Evolutionary conservation across 2,329 filamentous ascomycete species (phyloP), one percentile per base, ranked within the genome.

Genomic region (Nothophaeocryptopus gaeumannii): DNA sequence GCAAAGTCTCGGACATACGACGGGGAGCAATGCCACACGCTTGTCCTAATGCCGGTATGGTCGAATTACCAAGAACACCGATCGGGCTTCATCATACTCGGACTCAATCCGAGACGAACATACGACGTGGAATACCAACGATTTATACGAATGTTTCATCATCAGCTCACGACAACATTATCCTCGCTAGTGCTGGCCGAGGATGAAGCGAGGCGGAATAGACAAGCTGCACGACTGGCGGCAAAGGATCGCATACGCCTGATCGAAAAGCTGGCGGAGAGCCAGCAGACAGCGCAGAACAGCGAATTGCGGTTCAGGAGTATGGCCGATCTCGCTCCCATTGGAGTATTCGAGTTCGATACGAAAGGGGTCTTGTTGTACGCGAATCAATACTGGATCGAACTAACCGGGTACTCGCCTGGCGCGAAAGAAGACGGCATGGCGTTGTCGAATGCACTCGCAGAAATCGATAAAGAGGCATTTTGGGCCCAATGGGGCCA

Each of bases 341-440:
- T 72, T 10, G 68, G 58, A 4, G 72, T 72, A 29, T 70, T 70
- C 51, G 66, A 69, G 26, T 58, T 67, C 16, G 60, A 63, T 33
- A 51, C 62, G 7, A 20, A 51, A 10, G 68, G 70, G 7, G 55
- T 55, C 9, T 66, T 69, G 32, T 60, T 62, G 0, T 71, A 72
- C 47, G 60, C 67, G 2, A 72, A 72, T 39, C 56, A 68, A 34
- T 55, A 54, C 5, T 72, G 67, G 65, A 69, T 53, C 29, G 63
- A 67, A 5, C 56, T 70, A 3, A 59, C 53, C 2, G 45, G 45
- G 20, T 51, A 62, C 39, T 50, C 55, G 8, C 50, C 42, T 9
- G 51, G 47, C 11, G 39, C 46, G 2, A 8, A 15, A 2, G 14
- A 32, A 9, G 30, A 42, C 8, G 34, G 39, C n/a, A 20, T 50